Percentiles rank a stretch among this genome's conserved stretches.
Evolutionary conservation across 768 basidiomycete genomes (phyloP).

Genomic region (Boletus rufocinnamomeus): DNA sequence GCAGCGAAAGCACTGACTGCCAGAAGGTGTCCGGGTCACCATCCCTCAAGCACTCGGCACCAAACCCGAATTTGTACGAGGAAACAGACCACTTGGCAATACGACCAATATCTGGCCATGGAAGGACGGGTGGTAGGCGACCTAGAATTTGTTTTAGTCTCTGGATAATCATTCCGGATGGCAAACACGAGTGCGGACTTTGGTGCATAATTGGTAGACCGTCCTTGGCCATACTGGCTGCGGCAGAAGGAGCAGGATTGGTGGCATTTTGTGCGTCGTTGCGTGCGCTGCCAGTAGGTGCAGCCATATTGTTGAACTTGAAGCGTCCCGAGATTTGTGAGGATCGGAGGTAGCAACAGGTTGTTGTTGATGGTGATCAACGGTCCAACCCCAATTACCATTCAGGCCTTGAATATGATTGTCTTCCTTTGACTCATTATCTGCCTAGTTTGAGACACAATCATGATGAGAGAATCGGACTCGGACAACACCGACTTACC

Average conservation of each 20-base stretch:
- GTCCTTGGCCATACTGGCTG: constrained; percentile 31
- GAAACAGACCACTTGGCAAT: constrained; percentile 96
- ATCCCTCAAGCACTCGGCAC: constrained; percentile 88
- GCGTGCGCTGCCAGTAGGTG: constrained; percentile 4
- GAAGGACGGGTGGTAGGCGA: constrained; percentile 52
- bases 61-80: constrained; percentile 95
- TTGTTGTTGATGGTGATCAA: background rate
- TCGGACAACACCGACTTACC: background rate
- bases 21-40: constrained; percentile 92
- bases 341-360: background rate
- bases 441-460: background rate
- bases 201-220: constrained; percentile 42
- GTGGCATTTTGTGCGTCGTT: constrained; percentile 17
- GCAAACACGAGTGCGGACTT: constrained; percentile 27
- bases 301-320: constrained; percentile 16
- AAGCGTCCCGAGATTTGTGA: background rate
- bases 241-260: constrained; percentile 19
- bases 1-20: constrained; percentile 68
- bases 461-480: background rate
- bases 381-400: background rate
- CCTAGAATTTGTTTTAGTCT: constrained; percentile 18
- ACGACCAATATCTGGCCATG: constrained; percentile 83
- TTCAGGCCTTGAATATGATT: no score
- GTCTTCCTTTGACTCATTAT: background rate
- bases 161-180: background rate